Conservation (phyloP, 148 eudicot genomes). For the Arctostaphylos glauca region DNA sequence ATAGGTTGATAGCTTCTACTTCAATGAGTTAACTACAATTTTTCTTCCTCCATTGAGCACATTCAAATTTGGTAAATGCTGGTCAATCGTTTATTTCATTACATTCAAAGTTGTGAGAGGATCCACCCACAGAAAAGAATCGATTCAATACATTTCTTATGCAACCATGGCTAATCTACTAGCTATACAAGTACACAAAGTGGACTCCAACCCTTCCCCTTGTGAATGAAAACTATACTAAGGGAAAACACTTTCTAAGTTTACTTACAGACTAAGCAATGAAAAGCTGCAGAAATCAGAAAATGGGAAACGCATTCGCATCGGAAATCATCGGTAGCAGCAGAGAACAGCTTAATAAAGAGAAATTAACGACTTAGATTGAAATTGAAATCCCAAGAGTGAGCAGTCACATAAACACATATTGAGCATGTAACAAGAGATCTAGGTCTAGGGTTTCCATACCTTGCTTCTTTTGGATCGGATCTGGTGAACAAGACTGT, state of each 20-base stretch:
- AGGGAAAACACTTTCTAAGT: not conserved
- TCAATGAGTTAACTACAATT: not conserved
- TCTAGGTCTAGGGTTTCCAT: not conserved
- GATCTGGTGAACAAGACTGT: conserved; percentile 8
- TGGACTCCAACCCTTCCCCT: not conserved
- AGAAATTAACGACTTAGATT: not conserved
- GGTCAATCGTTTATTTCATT: not conserved
- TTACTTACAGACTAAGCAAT: not conserved
- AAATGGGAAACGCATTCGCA: not conserved
- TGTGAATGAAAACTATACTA: not conserved
- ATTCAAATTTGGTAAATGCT: not conserved
- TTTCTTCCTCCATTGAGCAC: not conserved
- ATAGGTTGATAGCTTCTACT: conserved; percentile 3
- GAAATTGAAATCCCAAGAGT: not conserved
- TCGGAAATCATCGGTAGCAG: not conserved
- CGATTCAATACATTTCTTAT: not conserved
- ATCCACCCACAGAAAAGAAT: not conserved
- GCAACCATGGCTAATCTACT: not conserved
- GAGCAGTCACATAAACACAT: not conserved
- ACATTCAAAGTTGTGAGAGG: not conserved
- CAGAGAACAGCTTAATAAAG: not conserved
- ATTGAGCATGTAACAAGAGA: not conserved
- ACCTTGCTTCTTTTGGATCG: conserved; percentile 13
- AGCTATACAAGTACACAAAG: not conserved
- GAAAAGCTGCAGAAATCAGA: not conserved